Conservation (phyloP, 2,329 filamentous ascomycete genomes). For the Aureobasidium mangrovei region DNA sequence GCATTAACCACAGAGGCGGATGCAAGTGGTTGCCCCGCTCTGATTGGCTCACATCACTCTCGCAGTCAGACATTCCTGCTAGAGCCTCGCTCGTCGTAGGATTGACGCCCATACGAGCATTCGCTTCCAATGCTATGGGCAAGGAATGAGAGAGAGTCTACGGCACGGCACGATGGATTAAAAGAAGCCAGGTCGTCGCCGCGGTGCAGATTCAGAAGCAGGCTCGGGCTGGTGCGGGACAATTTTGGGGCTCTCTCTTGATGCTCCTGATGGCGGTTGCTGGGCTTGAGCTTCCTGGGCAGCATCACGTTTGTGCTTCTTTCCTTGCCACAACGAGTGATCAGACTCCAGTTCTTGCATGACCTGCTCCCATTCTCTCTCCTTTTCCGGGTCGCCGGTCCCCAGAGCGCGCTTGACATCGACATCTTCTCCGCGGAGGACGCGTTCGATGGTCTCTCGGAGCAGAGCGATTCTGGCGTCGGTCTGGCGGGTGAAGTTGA, state of each 20-base stretch:
- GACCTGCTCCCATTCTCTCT: slow-evolving; percentile 75
- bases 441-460: slow-evolving; percentile 62
- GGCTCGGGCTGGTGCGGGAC: neutral
- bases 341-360: slow-evolving; percentile 15
- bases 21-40: neutral
- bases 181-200: slow-evolving; percentile 7
- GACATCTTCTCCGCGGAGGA: slow-evolving; percentile 65
- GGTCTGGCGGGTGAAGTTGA: slow-evolving; percentile 62
- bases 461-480: slow-evolving; percentile 71
- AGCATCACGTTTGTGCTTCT: neutral
- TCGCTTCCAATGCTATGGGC: no score
- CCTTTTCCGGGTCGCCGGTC: slow-evolving; percentile 63
- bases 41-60: neutral
- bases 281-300: neutral
- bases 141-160: neutral
- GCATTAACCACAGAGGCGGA: neutral
- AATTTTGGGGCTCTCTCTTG: slow-evolving; percentile 1
- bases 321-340: slow-evolving; percentile 9
- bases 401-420: slow-evolving; percentile 79
- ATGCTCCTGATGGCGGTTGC: neutral
- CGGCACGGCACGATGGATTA: neutral
- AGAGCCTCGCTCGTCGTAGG: no score
- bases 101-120: no score
- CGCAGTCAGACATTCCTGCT: no score
- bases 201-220: neutral